Evolutionary conservation across 2,329 filamentous ascomycete genomes (phyloP).

Genomic region (Diatrype stigma): DNA sequence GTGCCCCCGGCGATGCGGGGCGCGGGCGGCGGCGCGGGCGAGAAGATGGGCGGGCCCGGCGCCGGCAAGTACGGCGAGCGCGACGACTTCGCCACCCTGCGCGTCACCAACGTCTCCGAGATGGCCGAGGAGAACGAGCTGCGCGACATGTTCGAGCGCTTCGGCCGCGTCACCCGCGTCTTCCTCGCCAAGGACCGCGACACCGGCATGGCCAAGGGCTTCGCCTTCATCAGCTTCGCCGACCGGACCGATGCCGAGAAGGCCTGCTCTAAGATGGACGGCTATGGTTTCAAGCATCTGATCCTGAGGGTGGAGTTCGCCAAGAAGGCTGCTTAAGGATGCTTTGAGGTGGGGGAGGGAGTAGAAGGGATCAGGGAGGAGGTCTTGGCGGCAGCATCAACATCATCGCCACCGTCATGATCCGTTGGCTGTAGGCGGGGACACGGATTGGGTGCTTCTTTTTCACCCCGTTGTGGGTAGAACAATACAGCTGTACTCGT

Average conservation of each 20-base stretch:
- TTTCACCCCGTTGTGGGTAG: background rate
- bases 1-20: conserved; percentile 91
- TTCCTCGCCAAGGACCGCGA: conserved; percentile 98
- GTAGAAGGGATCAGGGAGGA: background rate
- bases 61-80: conserved; percentile 75
- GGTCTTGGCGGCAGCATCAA: no score
- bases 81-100: conserved; percentile 91
- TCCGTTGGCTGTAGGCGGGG: no score
- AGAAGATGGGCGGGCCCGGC: conserved; percentile 71
- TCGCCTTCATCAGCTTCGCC: conserved; percentile 96
- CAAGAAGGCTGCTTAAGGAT: conserved; percentile 57
- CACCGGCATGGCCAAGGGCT: conserved; percentile 93
- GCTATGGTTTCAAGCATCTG: conserved; percentile 83
- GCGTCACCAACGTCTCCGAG: conserved; percentile 98
- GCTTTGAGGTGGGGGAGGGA: no score
- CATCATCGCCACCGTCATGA: no score
- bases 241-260: conserved; percentile 85
- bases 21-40: conserved; percentile 59
- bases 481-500: no score
- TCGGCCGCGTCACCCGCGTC: conserved; percentile 92
- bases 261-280: conserved; percentile 97
- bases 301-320: conserved; percentile 86
- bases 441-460: background rate
- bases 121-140: conserved; percentile 95
- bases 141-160: conserved; percentile 96